These are phyloP conservation scores for Poterioochromonas sp. DNA, from an alignment of 352 stramenopile genomes.

Conservation along the genomic window DNA sequence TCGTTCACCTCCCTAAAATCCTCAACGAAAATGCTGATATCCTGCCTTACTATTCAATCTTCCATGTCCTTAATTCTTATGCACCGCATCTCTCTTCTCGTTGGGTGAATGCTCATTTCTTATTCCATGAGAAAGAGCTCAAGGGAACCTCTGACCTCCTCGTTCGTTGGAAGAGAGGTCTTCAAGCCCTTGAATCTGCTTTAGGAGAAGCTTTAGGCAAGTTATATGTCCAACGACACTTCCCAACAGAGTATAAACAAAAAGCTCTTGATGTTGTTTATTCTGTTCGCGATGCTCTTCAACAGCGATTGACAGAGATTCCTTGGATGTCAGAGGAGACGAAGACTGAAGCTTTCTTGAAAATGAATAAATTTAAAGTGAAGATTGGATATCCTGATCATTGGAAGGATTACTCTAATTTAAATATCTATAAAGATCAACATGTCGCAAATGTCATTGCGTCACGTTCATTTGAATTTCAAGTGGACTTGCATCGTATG, in stretches of 20 bases:
- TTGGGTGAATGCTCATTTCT: conserved; percentile 74
- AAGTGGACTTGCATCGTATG: conserved; percentile 11
- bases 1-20: neutral
- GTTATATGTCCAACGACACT: conserved; percentile 75
- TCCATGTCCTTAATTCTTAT: conserved; percentile 45
- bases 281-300: conserved; percentile 64
- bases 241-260: conserved; percentile 65
- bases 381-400: conserved; percentile 50
- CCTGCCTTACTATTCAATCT: conserved; percentile 51
- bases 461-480: conserved; percentile 29
- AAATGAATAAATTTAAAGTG: conserved; percentile 72
- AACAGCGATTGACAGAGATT: conserved; percentile 59
- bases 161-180: conserved; percentile 75
- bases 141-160: conserved; percentile 67
- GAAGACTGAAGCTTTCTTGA: conserved; percentile 63
- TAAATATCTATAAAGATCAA: conserved; percentile 40
- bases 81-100: conserved; percentile 52
- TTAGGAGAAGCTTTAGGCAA: conserved; percentile 76
- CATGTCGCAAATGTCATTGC: conserved; percentile 35
- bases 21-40: conserved; percentile 17
- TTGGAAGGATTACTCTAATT: conserved; percentile 54
- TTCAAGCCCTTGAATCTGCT: conserved; percentile 63
- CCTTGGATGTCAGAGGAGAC: conserved; percentile 76
- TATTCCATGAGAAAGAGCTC: conserved; percentile 68
- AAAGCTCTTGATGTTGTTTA: conserved; percentile 69